Conservation (phyloP, 352 stramenopile species). For the Blastocystis sp. region DNA sequence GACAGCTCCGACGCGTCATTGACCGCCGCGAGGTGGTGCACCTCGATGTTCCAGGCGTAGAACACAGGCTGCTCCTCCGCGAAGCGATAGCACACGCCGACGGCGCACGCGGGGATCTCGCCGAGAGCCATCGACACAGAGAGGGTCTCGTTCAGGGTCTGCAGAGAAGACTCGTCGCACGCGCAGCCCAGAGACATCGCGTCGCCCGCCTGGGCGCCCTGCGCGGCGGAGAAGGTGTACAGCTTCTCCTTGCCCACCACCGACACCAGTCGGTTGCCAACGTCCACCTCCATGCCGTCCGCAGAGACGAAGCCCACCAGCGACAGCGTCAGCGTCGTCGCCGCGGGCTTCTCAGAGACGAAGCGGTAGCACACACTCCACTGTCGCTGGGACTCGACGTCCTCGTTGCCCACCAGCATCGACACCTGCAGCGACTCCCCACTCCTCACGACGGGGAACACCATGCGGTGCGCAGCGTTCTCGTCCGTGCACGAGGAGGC, state of each 20-base stretch:
- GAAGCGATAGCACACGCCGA: conserved; percentile 54
- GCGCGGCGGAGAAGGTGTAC: background rate
- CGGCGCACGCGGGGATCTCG: background rate
- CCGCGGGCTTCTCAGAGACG: background rate
- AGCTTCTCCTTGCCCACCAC: conserved; percentile 26
- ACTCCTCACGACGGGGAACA: conserved; percentile 33
- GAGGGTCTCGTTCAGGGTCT: background rate
- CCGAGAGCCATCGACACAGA: background rate
- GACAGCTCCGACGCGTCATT: background rate
- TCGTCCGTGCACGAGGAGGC: background rate
- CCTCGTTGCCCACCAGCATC: background rate
- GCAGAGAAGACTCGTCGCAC: background rate
- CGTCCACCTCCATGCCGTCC: background rate
- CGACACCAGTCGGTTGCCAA: conserved; percentile 14
- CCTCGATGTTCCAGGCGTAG: background rate
- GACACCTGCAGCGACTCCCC: background rate
- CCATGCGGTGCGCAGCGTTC: conserved; percentile 13
- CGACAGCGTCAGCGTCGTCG: background rate
- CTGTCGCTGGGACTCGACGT: background rate
- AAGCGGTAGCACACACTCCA: conserved; percentile 50
- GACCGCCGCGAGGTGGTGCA: background rate
- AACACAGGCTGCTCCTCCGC: background rate
- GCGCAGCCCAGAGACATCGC: conserved; percentile 12
- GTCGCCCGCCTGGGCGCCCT: conserved; percentile 6
- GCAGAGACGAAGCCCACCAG: background rate